phyloP scores from a whole-genome alignment of 192 early-diverging fungal genomes.

The Coemansia sp. region DNA sequence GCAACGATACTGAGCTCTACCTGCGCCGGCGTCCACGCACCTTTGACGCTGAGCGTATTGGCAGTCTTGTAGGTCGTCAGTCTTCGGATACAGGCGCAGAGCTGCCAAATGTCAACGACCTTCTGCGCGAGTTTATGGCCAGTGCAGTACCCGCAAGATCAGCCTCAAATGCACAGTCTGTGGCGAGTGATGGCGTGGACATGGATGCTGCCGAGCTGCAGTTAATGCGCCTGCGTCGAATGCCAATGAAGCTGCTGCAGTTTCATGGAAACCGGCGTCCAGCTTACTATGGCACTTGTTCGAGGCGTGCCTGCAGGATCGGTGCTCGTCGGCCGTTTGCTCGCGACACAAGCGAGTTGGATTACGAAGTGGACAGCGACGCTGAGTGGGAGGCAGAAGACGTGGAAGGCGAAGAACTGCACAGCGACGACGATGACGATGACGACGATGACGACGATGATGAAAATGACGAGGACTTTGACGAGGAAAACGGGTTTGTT shows the following conservation, averaged over 20 bases:
- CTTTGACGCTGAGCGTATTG: slow-evolving; percentile 39
- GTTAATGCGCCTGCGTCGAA: slow-evolving; percentile 16
- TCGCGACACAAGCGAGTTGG: slow-evolving; percentile 60
- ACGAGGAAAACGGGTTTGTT: slow-evolving; percentile 85
- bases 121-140: slow-evolving; percentile 11
- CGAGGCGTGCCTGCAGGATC: slow-evolving; percentile 58
- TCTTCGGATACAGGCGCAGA: not conserved
- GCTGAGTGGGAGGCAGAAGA: slow-evolving; percentile 86
- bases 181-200: slow-evolving; percentile 13
- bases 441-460: slow-evolving; percentile 45
- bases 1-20: slow-evolving; percentile 34
- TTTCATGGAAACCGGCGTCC: slow-evolving; percentile 35
- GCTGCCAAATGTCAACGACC: not conserved
- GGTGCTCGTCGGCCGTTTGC: slow-evolving; percentile 63
- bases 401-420: slow-evolving; percentile 84
- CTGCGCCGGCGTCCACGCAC: slow-evolving; percentile 19
- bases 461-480: slow-evolving; percentile 67
- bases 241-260: slow-evolving; percentile 37
- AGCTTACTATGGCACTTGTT: slow-evolving; percentile 69
- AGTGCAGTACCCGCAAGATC: not conserved
- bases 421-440: slow-evolving; percentile 76
- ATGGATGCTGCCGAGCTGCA: slow-evolving; percentile 33
- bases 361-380: slow-evolving; percentile 89
- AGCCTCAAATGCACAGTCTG: not conserved
- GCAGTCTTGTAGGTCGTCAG: slow-evolving; percentile 23